These are phyloP conservation scores for Baorangia bicolor DNA, from an alignment of 768 basidiomycete genomes.

Conservation along the genomic window DNA sequence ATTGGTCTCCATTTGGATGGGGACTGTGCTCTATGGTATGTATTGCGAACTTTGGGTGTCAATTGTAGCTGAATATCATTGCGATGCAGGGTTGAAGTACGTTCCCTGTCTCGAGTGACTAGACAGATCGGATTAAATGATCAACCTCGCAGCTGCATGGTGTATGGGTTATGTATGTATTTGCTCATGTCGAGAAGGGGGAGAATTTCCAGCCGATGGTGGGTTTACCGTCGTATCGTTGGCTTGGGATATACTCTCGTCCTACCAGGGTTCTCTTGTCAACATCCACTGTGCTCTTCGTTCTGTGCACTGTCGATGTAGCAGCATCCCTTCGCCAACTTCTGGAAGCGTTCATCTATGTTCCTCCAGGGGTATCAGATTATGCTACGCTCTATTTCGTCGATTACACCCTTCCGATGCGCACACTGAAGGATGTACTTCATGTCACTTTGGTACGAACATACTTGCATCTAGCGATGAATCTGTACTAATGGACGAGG, in stretches of 20 bases:
- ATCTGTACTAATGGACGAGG: not conserved
- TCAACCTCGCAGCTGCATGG: conserved; percentile 6
- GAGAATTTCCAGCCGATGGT: conserved; percentile 5
- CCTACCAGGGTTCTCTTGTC: conserved; percentile 10
- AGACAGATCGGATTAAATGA: not conserved
- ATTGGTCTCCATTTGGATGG: conserved; percentile 18
- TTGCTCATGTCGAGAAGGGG: conserved; percentile 2
- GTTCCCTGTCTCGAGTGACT: not conserved
- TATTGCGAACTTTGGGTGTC: not conserved
- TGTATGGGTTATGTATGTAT: conserved; percentile 17
- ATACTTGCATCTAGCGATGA: not conserved
- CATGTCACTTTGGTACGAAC: conserved; percentile 15
- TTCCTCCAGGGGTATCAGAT: conserved; percentile 1
- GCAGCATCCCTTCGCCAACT: conserved; percentile 16
- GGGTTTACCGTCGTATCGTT: not conserved
- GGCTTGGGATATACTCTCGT: not conserved
- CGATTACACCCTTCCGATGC: conserved; percentile 9
- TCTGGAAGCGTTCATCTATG: conserved; percentile 16
- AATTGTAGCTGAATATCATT: not conserved
- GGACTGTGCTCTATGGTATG: conserved; percentile 19
- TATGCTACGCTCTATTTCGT: conserved; percentile 14
- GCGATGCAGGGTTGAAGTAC: conserved; percentile 8
- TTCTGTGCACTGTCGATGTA: conserved; percentile 9
- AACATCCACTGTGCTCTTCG: conserved; percentile 14
- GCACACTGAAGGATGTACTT: conserved; percentile 14